phyloP scores from a whole-genome alignment of 129 eudicot species.

The Mikania micrantha region DNA sequence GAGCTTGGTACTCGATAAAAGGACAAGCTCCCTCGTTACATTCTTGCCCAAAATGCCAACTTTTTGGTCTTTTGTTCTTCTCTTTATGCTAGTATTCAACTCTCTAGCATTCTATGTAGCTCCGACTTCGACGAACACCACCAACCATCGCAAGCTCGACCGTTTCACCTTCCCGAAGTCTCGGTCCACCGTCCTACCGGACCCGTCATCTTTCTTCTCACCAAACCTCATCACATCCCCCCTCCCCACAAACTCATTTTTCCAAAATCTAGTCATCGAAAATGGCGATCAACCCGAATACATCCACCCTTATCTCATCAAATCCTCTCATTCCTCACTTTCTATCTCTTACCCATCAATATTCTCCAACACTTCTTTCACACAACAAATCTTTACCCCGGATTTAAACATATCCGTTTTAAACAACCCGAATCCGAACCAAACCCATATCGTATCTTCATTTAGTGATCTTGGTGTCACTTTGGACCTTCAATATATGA shows the following conservation, averaged over 20 bases:
- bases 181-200: slow-evolving; percentile 65
- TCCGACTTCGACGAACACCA: not conserved
- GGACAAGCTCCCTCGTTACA: not conserved
- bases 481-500: slow-evolving; percentile 53
- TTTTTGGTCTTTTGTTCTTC: not conserved
- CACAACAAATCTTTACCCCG: slow-evolving; percentile 46
- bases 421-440: slow-evolving; percentile 30
- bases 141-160: slow-evolving; percentile 16
- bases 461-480: slow-evolving; percentile 68
- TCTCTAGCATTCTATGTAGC: not conserved
- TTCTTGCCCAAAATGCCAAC: not conserved
- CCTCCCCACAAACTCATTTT: slow-evolving; percentile 78
- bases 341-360: slow-evolving; percentile 64
- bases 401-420: slow-evolving; percentile 54
- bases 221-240: slow-evolving; percentile 57
- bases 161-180: slow-evolving; percentile 50
- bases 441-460: slow-evolving; percentile 43
- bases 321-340: slow-evolving; percentile 49
- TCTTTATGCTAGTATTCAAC: not conserved
- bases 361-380: slow-evolving; percentile 36
- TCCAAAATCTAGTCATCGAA: slow-evolving; percentile 63
- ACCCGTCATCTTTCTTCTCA: slow-evolving; percentile 62
- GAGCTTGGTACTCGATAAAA: not conserved
- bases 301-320: slow-evolving; percentile 68
- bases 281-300: slow-evolving; percentile 81